These are phyloP conservation scores for Alternaria novae-zelandiae DNA, from an alignment of 2,329 filamentous ascomycete genomes.

Conservation along the genomic window DNA sequence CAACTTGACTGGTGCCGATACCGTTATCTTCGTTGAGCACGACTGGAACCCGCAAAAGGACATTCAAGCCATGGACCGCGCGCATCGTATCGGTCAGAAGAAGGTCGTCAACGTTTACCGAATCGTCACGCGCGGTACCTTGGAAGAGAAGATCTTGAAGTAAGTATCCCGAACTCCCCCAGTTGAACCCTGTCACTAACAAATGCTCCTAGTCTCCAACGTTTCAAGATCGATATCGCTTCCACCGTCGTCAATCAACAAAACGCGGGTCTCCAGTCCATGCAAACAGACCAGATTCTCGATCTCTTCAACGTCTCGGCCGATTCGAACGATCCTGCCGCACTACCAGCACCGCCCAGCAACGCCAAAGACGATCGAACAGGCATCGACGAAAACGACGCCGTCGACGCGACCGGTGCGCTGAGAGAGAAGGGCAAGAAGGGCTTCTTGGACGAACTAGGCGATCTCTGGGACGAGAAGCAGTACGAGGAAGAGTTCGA, in stretches of 20 bases:
- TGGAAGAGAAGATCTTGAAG: conserved; percentile 97
- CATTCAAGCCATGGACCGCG: conserved; percentile 97
- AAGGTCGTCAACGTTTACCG: conserved; percentile 99
- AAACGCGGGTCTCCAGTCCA: conserved; percentile 90
- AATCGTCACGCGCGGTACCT: conserved; percentile 89
- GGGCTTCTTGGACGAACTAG: conserved; percentile 91
- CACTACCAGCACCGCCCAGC: conserved; percentile 61
- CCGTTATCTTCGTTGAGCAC: conserved; percentile 98
- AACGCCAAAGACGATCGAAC: conserved; percentile 67
- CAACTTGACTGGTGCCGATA: conserved; percentile 95
- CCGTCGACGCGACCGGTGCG: conserved; percentile 80
- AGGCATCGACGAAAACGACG: conserved; percentile 85
- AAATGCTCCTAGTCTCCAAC: conserved; percentile 72
- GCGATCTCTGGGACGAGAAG: conserved; percentile 94
- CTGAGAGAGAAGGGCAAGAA: conserved; percentile 95
- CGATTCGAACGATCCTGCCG: conserved; percentile 61
- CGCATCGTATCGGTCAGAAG: conserved; percentile 98
- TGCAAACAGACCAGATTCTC: conserved; percentile 98
- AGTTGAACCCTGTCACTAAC: conserved; percentile 10
- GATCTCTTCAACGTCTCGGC: conserved; percentile 84
- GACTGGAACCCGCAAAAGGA: conserved; percentile 99
- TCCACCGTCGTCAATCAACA: conserved; percentile 99
- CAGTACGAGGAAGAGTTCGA: conserved; percentile 99
- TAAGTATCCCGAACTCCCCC: conserved; percentile 50
- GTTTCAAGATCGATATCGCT: conserved; percentile 99